Evolutionary conservation across 2,329 filamentous ascomycete genomes (phyloP).

Genomic region (Aciculosporium take): DNA sequence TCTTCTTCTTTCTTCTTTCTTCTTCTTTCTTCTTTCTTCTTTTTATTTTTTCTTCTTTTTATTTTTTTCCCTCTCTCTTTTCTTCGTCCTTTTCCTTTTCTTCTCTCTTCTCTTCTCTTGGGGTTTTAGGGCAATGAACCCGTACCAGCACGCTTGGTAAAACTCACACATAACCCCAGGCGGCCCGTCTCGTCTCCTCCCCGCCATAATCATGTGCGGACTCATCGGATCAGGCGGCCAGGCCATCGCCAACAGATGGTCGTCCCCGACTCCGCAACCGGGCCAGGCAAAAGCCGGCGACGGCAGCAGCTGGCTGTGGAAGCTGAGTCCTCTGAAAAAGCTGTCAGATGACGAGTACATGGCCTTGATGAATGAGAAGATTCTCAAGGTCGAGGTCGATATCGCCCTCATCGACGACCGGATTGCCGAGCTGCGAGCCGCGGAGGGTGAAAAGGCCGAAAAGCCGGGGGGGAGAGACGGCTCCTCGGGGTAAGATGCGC

Average conservation of each 20-base stretch:
- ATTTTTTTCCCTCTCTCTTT: too few relatives aligned
- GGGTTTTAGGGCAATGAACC: too few relatives aligned
- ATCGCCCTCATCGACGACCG: conserved; percentile 68
- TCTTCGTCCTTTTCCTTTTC: too few relatives aligned
- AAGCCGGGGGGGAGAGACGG: neutral
- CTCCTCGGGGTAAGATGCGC: neutral
- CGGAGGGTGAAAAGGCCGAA: conserved; percentile 1
- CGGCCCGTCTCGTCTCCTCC: conserved; percentile 37
- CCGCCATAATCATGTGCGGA: conserved; percentile 35
- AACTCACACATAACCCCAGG: conserved; percentile 28
- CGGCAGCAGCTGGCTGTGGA: conserved; percentile 33
- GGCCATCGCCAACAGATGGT: conserved; percentile 19
- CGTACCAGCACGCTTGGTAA: too few relatives aligned
- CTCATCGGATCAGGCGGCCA: conserved; percentile 27
- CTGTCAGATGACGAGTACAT: conserved; percentile 62
- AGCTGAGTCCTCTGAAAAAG: conserved; percentile 57
- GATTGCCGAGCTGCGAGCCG: conserved; percentile 32
- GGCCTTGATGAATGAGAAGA: conserved; percentile 54
- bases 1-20: too few relatives aligned
- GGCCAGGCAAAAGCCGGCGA: conserved; percentile 24
- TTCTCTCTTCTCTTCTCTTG: too few relatives aligned
- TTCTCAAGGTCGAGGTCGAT: conserved; percentile 58
- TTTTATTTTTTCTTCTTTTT: too few relatives aligned
- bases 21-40: too few relatives aligned
- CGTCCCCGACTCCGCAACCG: conserved; percentile 13